phyloP scores from a whole-genome alignment of 202 grass and related monocot genomes.

The Dendrocalamus latiflorus region DNA sequence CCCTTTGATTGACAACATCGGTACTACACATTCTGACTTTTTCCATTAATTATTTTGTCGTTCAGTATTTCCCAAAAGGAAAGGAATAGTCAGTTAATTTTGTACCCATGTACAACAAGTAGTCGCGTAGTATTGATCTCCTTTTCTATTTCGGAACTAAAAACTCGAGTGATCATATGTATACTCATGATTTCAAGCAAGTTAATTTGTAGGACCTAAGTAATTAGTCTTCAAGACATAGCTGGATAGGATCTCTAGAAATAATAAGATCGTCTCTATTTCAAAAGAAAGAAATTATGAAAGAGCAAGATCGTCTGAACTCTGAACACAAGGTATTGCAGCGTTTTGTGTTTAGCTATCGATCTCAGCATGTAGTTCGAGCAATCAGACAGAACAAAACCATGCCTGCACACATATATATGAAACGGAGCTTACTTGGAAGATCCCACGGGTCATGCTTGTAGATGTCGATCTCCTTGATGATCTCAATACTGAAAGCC shows the following conservation, averaged over 20 bases:
- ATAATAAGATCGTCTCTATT: not conserved
- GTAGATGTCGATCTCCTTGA: conserved; percentile 63
- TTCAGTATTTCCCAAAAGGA: not conserved
- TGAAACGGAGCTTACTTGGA: conserved; percentile 35
- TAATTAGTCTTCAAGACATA: not conserved
- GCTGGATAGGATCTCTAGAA: not conserved
- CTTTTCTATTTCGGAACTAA: not conserved
- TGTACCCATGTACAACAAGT: not conserved
- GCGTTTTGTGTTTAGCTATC: no score
- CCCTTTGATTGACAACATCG: no score
- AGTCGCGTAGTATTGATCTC: not conserved
- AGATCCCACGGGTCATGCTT: conserved; percentile 75
- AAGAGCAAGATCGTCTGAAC: not conserved
- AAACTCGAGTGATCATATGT: not conserved
- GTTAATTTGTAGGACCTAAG: not conserved
- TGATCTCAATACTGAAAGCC: conserved; percentile 49
- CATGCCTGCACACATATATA: not conserved
- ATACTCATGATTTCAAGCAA: not conserved
- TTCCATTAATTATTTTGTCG: not conserved
- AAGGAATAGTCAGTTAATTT: not conserved
- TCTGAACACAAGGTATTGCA: not conserved
- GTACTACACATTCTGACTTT: no score
- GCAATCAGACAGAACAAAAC: not conserved
- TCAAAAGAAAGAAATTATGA: no score
- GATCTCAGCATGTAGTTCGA: not conserved